These are phyloP conservation scores for Aspergillus cristatus DNA, from an alignment of 495 filamentous ascomycete species.

Conservation along the genomic window DNA sequence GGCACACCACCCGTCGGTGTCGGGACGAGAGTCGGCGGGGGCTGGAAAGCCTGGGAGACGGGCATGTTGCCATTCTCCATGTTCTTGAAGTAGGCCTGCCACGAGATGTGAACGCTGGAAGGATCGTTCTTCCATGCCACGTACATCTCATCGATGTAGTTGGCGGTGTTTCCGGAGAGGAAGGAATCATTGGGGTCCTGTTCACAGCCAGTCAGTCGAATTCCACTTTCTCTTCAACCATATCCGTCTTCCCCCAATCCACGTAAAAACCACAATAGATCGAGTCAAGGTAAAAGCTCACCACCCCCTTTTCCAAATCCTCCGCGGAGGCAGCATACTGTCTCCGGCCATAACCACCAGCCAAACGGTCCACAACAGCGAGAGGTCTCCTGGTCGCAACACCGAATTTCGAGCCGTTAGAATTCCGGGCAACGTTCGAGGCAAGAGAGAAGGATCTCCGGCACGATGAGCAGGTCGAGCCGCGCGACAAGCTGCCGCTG, in stretches of 20 bases:
- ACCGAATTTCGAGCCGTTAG: conserved; percentile 37
- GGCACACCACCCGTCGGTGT: conserved; percentile 68
- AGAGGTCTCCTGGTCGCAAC: conserved; percentile 34
- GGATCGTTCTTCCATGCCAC: conserved; percentile 92
- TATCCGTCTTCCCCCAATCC: too few relatives aligned
- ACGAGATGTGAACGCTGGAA: conserved; percentile 89
- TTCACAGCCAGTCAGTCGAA: conserved; percentile 20
- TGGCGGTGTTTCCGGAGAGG: conserved; percentile 87
- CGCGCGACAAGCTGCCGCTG: conserved; percentile 43
- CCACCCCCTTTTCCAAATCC: conserved; percentile 43
- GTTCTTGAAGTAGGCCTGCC: conserved; percentile 99
- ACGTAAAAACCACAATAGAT: too few relatives aligned
- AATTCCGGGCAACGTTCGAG: conserved; percentile 31
- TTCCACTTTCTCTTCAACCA: too few relatives aligned
- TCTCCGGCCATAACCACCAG: conserved; percentile 29
- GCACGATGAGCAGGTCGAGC: conserved; percentile 37
- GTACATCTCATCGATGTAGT: conserved; percentile 99
- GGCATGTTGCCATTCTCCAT: conserved; percentile 98
- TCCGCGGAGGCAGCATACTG: conserved; percentile 50
- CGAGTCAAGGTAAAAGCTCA: too few relatives aligned
- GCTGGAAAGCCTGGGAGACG: conserved; percentile 90
- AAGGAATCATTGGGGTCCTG: conserved; percentile 90
- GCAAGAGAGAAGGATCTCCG: conserved; percentile 38
- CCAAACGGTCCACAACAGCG: conserved; percentile 29
- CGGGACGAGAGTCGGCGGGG: conserved; percentile 85